Base-by-base conservation (phyloP, 2,329 filamentous ascomycete genomes). In the Neonectria sp. region DNA sequence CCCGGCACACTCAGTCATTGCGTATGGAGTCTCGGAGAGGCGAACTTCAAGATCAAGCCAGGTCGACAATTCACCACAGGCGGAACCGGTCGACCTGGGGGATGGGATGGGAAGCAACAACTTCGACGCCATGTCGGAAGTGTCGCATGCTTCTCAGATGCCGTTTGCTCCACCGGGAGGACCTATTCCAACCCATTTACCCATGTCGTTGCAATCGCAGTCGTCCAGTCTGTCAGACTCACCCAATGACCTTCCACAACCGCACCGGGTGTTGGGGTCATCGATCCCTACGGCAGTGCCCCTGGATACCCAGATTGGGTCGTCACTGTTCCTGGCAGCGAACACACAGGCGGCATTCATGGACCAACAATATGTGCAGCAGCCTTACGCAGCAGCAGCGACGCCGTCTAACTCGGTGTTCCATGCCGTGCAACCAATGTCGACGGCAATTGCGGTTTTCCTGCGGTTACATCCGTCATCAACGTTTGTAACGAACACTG, bases 401-500 rank as follows among this genome's bases (percentile, higher is more conserved):
- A 51, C 76, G 1, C 48, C 76, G 4, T 55, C 74, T 17, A 68
- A 68, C 45, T 59, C 75, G 17, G 72, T 75, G 24, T 78, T 73
- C 63, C 76, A 73, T 43, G 68, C 70, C 51, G 65, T 71, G 8
- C 63, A 67, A 8, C 61, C 76, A 2, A 52, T 74, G 13, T 60
- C 75, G 12, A 58, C 73, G 12, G 71, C 75, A 0, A 86, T 90
- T 48, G 86, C 90, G 3, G 86, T 93, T 13, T 94, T 90, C 80
- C 87, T 95, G 71, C 89, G 91, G n/a, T 84, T 93, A 6, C 88
- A 92, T 71, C 86, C 89, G 0, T 84, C 86, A n/a, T 93, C 91
- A 4, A 86, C 84, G 13, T 83, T 91, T 37, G 81, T 85, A 6
- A 77, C 83, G 67, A 84, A 76, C 65, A 79, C 77, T 72, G 86